Percentiles rank a stretch among this genome's conserved stretches.
phyloP scores from a whole-genome alignment of 768 basidiomycete genomes.

The Pisolithus marmoratus region DNA sequence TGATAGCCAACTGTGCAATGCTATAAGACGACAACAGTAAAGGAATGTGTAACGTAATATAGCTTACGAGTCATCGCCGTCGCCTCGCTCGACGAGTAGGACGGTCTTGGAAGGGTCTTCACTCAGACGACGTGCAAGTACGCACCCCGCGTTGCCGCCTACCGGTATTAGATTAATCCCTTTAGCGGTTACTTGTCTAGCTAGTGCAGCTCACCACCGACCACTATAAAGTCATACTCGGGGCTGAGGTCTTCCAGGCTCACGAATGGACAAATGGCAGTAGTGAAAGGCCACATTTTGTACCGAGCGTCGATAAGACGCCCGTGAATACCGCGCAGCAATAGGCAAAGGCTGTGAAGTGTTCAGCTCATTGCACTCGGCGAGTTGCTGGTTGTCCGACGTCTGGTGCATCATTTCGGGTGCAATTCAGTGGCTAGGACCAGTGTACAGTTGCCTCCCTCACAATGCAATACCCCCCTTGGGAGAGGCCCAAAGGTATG shows the following conservation, averaged over 20 bases:
- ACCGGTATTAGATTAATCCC: too few relatives aligned
- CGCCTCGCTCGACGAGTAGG: conserved; percentile 32
- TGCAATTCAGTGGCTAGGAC: too few relatives aligned
- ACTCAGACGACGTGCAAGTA: conserved; percentile 33
- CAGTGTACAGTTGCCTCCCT: too few relatives aligned
- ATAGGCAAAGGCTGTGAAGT: too few relatives aligned
- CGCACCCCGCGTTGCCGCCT: conserved; percentile 38
- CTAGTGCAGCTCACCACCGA: not conserved
- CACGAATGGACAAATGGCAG: not conserved
- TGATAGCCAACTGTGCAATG: not conserved
- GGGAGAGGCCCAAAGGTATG: too few relatives aligned
- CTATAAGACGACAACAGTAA: not conserved
- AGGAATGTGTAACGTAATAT: conserved; percentile 17
- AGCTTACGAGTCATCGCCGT: conserved; percentile 18
- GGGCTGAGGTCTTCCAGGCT: not conserved
- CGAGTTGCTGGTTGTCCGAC: too few relatives aligned
- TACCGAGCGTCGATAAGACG: not conserved
- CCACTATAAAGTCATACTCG: conserved; percentile 3
- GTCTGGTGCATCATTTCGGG: too few relatives aligned
- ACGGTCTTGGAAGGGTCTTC: conserved; percentile 26
- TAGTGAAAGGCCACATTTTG: conserved; percentile 2
- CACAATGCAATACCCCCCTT: too few relatives aligned
- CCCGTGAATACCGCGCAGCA: too few relatives aligned
- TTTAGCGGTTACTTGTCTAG: not conserved
- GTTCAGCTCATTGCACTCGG: too few relatives aligned